Percentiles rank a stretch among this genome's conserved stretches.
Evolutionary conservation across 139 green algal species (phyloP).

Genomic region (Tetraselmis chui): DNA sequence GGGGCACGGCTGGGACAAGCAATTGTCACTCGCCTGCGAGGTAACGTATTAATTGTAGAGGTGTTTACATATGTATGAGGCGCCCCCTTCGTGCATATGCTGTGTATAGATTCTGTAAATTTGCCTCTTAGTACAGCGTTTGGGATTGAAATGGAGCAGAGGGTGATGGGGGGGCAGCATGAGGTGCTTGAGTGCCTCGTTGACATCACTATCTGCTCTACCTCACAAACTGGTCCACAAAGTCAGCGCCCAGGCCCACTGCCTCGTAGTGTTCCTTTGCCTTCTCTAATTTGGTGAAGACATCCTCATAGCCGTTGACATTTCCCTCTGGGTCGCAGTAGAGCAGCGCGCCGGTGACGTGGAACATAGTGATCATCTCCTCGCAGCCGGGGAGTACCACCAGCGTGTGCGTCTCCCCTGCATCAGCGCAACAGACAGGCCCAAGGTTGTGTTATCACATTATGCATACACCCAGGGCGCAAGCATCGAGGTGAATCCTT

Average conservation of each 20-base stretch:
- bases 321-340: constrained; percentile 15
- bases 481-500: too few relatives aligned
- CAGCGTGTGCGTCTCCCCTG: constrained; percentile 16
- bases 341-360: constrained; percentile 11
- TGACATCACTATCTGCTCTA: too few relatives aligned
- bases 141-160: too few relatives aligned
- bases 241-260: constrained; percentile 4
- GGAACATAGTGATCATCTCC: constrained; percentile 22
- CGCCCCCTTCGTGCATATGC: not conserved
- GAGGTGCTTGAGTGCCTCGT: too few relatives aligned
- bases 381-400: constrained; percentile 12
- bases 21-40: too few relatives aligned
- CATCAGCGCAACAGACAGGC: not conserved
- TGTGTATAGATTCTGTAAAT: too few relatives aligned
- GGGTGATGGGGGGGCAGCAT: too few relatives aligned
- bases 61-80: not conserved
- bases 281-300: constrained; percentile 16
- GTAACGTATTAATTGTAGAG: too few relatives aligned
- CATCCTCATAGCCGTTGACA: constrained; percentile 13
- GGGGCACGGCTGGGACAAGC: too few relatives aligned
- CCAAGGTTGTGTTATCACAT: too few relatives aligned
- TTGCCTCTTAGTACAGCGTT: too few relatives aligned
- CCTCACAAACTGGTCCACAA: constrained; percentile 14
- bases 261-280: constrained; percentile 15
- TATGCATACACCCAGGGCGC: too few relatives aligned